These are phyloP conservation scores for Camelina laxa DNA, from an alignment of 345 rosid genomes.

Conservation along the genomic window DNA sequence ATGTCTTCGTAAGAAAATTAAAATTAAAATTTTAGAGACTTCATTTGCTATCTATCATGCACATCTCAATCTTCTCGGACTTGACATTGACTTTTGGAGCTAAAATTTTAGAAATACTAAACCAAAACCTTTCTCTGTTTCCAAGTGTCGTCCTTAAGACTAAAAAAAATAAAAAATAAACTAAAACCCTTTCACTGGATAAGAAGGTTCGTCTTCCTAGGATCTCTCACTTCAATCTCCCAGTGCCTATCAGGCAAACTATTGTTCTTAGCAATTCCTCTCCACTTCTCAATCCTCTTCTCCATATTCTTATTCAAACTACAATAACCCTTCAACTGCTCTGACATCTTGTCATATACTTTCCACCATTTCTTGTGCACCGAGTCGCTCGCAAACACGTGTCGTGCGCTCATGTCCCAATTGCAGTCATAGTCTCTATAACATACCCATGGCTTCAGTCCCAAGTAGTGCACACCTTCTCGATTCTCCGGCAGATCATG, in stretches of 20 bases:
- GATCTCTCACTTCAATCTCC: conserved; percentile 64
- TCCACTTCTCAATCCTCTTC: conserved; percentile 62
- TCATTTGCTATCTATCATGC: no score
- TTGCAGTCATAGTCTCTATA: conserved; percentile 91
- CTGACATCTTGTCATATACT: conserved; percentile 67
- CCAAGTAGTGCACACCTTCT: conserved; percentile 69
- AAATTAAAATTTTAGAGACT: no score
- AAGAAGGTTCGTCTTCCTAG: conserved; percentile 50
- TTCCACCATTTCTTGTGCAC: conserved; percentile 76
- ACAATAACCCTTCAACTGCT: conserved; percentile 59
- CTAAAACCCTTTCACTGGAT: conserved; percentile 26
- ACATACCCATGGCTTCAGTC: conserved; percentile 93
- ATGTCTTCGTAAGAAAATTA: no score
- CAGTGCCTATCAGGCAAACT: conserved; percentile 62
- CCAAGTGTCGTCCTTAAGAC: background rate
- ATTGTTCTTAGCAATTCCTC: conserved; percentile 53
- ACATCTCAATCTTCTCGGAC: no score
- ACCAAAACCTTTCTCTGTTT: no score
- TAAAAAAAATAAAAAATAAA: background rate
- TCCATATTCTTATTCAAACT: conserved; percentile 49
- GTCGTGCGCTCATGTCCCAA: conserved; percentile 58
- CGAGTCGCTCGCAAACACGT: conserved; percentile 65
- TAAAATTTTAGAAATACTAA: no score
- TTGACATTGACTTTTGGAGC: no score
- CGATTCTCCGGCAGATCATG: background rate